Evolutionary conservation across 2,329 filamentous ascomycete genomes (phyloP), one percentile per base, ranked within the genome.

Genomic region (Fusarium sp.): DNA sequence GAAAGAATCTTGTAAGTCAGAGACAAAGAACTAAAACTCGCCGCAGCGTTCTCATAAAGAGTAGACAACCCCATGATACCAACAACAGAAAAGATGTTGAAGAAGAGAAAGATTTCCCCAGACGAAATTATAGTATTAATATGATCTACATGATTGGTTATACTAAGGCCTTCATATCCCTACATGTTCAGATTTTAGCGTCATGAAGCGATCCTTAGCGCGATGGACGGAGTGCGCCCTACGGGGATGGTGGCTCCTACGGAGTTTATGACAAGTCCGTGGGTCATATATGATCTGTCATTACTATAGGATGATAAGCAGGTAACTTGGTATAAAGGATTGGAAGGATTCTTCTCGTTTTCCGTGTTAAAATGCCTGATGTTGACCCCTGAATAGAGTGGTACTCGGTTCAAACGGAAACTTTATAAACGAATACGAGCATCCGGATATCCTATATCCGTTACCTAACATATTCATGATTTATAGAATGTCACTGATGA

Each of bases 101-200:
- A 22, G 48, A 40, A 22, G 34, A 13, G 29, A 34, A 29, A 29
- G 32, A 24, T 12, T 34, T 34, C 13, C 34, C 37, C 20, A n/a
- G 37, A 9, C 24, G 27, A 51, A n/a, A 65, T 65, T 59, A 47
- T 25, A 16, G 24, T 11, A 22, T n/a, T 37, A 42, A 18, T 34
- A 22, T 18, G 27, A 20, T 65, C 41, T 46, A 34, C 25, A 4
- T 44, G 52, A 65, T 65, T 65, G 52, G 61, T 29, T 40, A 12
- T 18, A 22, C n/a, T 24, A 13, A 25, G 13, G 13, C 24, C 30
- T 20, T 13, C 4, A 51, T 11, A 59, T 46, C 61, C 52, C 51
- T 44, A 57, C 45, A 20, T 29, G 34, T 16, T 53, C 24, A 32
- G 34, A 42, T 57, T 56, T 65, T 65, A 65, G 61, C 30, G 59